phyloP scores from a whole-genome alignment of 2,329 filamentous ascomycete genomes.

The Aureobasidium leucospermi region DNA sequence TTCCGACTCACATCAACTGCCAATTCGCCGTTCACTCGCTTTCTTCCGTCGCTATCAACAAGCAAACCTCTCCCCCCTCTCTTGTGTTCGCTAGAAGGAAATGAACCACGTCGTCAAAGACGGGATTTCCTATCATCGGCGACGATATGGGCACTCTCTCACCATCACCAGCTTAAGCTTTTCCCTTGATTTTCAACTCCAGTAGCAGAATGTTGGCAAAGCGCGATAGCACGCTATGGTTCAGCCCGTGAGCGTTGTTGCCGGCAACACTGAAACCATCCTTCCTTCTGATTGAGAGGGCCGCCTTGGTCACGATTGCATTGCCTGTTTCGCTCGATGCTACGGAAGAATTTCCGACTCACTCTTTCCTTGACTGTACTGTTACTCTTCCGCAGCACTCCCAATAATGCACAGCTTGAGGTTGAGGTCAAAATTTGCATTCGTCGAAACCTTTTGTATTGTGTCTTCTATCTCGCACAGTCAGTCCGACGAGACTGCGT shows the following conservation, averaged over 20 bases:
- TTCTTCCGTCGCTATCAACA: too few relatives aligned
- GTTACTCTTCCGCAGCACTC: neutral
- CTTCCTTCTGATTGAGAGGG: neutral
- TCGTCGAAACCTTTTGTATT: too few relatives aligned
- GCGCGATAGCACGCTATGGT: conserved; percentile 7
- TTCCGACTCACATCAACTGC: neutral
- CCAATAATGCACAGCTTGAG: conserved; percentile 11
- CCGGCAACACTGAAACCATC: neutral
- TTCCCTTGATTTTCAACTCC: neutral
- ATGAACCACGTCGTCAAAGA: too few relatives aligned
- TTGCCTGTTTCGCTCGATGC: conserved; percentile 8
- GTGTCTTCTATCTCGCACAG: conserved; percentile 10
- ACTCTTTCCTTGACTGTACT: neutral
- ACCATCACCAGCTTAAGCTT: neutral
- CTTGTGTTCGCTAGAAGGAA: too few relatives aligned
- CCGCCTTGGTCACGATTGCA: conserved; percentile 7
- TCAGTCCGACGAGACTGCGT: neutral
- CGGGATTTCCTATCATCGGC: neutral
- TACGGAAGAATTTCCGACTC: neutral
- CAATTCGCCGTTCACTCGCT: neutral
- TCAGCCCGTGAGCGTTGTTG: neutral
- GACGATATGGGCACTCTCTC: neutral
- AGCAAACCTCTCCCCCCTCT: neutral
- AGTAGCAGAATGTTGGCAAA: conserved; percentile 11
- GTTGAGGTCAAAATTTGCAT: neutral